A percentile compares a stretch with the other conserved stretches of the same genome.
Conservation (phyloP, 2,329 filamentous ascomycete genomes). For the Apiospora pterosperma region DNA sequence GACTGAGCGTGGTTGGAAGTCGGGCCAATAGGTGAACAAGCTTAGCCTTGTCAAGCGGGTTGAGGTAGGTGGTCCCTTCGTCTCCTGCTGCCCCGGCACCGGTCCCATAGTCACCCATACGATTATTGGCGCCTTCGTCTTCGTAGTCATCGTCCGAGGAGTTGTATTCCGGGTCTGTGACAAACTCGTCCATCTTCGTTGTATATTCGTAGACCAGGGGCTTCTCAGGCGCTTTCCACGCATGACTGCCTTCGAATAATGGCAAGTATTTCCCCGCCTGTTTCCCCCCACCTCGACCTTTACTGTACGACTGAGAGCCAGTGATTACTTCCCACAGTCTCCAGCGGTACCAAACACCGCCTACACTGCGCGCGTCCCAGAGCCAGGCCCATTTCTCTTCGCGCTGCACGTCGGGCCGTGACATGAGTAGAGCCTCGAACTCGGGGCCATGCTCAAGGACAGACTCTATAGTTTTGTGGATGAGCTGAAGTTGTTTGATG, state of each 20-base stretch:
- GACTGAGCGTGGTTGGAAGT: conserved; percentile 71
- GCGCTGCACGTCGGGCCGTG: conserved; percentile 73
- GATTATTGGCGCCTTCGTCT: conserved; percentile 45
- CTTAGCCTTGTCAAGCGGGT: conserved; percentile 79
- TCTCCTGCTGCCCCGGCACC: conserved; percentile 19
- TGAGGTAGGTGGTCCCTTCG: conserved; percentile 64
- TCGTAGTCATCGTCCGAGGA: conserved; percentile 76
- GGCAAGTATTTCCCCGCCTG: conserved; percentile 48
- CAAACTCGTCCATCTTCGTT: conserved; percentile 72
- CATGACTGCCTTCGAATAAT: conserved; percentile 72
- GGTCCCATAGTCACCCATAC: conserved; percentile 31
- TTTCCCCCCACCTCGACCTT: background rate
- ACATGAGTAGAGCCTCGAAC: conserved; percentile 92
- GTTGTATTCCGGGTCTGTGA: conserved; percentile 81
- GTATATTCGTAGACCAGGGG: conserved; percentile 77
- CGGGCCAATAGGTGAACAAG: conserved; percentile 80
- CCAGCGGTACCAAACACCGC: conserved; percentile 90
- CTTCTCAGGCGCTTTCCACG: conserved; percentile 74
- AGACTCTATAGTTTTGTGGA: conserved; percentile 83
- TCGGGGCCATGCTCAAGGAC: conserved; percentile 78
- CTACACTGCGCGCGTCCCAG: conserved; percentile 77
- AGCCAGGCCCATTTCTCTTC: conserved; percentile 94
- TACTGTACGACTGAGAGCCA: conserved; percentile 44
- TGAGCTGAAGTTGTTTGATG: conserved; percentile 73
- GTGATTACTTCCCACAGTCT: conserved; percentile 84